Evolutionary conservation across 1,139 yeast species (phyloP).

Genomic region (Geotrichum carabidarum): DNA sequence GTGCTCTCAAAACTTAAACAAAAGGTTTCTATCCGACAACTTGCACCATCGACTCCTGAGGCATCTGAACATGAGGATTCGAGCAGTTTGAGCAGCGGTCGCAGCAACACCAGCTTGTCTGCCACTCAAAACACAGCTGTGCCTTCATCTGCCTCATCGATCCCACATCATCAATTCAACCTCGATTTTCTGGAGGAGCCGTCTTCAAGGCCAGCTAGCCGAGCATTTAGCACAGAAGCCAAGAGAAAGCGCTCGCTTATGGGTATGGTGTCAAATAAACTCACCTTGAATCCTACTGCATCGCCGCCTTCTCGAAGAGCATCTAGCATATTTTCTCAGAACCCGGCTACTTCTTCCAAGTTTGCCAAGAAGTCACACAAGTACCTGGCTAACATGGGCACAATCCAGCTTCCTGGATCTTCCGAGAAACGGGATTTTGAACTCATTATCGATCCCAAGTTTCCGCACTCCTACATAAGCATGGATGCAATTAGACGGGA

Average conservation of each 20-base stretch:
- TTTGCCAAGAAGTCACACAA: neutral
- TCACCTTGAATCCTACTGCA: neutral
- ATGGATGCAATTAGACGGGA: neutral
- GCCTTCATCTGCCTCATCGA: neutral
- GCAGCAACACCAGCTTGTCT: neutral
- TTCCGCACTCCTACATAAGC: neutral
- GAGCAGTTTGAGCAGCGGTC: neutral
- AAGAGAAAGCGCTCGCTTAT: too few relatives aligned
- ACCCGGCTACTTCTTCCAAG: neutral
- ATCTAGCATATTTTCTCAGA: neutral
- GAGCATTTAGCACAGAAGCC: too few relatives aligned
- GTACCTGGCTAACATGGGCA: neutral
- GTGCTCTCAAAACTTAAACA: too few relatives aligned
- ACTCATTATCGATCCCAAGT: neutral
- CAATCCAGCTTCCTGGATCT: neutral
- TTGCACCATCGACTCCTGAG: neutral
- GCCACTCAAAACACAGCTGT: neutral
- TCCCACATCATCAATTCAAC: neutral
- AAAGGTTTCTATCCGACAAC: too few relatives aligned
- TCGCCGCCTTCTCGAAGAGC: neutral
- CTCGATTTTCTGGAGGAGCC: too few relatives aligned
- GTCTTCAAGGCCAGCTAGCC: too few relatives aligned
- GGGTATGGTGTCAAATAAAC: too few relatives aligned
- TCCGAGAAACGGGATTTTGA: neutral
- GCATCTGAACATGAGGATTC: neutral